Evolutionary conservation across 352 stramenopile genomes (phyloP).

Genomic region (Globisporangium okanoganense): DNA sequence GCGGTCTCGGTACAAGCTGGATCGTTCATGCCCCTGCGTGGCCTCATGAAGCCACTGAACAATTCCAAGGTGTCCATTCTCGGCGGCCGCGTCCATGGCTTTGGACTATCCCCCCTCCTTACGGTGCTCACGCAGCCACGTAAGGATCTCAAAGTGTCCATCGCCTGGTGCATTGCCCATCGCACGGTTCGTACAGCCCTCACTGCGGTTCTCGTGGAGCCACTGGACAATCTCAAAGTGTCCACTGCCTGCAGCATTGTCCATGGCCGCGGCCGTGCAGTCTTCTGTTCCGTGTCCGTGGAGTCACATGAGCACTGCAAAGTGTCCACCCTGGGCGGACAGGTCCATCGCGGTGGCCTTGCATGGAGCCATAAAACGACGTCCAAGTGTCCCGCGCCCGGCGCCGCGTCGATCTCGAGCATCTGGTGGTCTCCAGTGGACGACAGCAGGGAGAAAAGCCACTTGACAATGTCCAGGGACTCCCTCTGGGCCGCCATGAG

Average conservation of each 20-base stretch:
- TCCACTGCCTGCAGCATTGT: too few species aligned
- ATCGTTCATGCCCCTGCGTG: not conserved
- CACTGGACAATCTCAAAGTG: too few species aligned
- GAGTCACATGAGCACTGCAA: not conserved
- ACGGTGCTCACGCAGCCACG: not conserved
- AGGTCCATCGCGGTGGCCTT: not conserved
- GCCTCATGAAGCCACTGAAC: not conserved
- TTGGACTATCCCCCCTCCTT: not conserved
- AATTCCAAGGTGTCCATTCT: not conserved
- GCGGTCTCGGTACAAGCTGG: not conserved
- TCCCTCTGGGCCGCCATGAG: not conserved
- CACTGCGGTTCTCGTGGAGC: not conserved
- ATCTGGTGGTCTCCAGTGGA: not conserved
- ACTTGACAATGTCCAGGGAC: not conserved
- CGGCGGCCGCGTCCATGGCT: not conserved
- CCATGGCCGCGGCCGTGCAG: too few species aligned
- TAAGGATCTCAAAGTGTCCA: not conserved
- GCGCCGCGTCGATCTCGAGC: not conserved
- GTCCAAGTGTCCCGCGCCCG: not conserved
- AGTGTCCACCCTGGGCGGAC: not conserved
- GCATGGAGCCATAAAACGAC: not conserved
- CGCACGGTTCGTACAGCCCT: not conserved
- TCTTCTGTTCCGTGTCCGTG: not conserved
- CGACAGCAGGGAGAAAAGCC: not conserved
- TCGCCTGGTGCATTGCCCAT: not conserved